Evolutionary conservation across 1,284 basidiomycete genomes (phyloP), one percentile per base, ranked within the genome.

Genomic region (Austropuccinia psidii): DNA sequence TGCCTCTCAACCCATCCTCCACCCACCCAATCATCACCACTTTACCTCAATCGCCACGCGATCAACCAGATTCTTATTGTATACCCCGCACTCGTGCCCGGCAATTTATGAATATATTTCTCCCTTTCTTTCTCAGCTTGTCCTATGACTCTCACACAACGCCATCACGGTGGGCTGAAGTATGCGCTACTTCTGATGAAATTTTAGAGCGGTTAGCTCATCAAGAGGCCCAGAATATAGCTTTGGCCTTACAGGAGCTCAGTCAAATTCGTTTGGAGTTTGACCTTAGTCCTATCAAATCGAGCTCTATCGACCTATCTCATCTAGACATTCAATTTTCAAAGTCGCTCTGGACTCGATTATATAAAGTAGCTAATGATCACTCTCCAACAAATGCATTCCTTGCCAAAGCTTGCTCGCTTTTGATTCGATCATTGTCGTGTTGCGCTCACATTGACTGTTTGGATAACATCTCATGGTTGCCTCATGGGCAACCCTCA

Each of bases 391-490:
- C 61, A 47, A 65, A 65, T 55, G 39, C 33, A 19, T 57, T 43
- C 33, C 29, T 57, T 17, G 35, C 57, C 33, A 45, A 57, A 37
- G 61, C 66, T 19, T 55, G 27, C 45, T 65, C 50, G 21, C 54
- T 73, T 57, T 50, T 73, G 19, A 65, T 73, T 50, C 29, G 62
- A 27, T 62, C 61, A 6, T 31, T 73, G 37, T 73, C 61, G 29
- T 15, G 8, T 24, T 73, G 72, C 72, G 72, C 72, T 55, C 72
- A 73, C 55, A 57, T 73, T 15, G 62, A 73, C 27, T 39, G 47
- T 24, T 43, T 73, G 9, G 61, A 47, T 27, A 43, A 3, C 21
- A 47, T 33, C 57, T 66, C 72, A 19, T 73, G 72, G 72, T 49
- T 65, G 29, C 62, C 72, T 35, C 19, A 27, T 21, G 61, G 31